Base-by-base conservation (phyloP, 2,329 filamentous ascomycete species). In the Seiridium unicorne region DNA sequence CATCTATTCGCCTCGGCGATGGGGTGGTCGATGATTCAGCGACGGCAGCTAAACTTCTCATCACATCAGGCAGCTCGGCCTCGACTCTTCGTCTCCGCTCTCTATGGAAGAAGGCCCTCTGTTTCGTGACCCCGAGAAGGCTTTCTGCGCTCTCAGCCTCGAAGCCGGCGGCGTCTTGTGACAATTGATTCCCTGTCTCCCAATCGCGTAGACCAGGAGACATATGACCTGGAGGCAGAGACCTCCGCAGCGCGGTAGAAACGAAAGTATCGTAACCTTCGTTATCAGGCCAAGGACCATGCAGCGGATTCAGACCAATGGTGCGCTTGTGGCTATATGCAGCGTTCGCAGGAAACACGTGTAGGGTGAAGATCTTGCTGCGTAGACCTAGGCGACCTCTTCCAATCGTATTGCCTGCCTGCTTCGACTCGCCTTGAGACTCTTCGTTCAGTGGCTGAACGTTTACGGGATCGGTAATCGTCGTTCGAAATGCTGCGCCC, bases 141-240 rank as follows among this genome's bases (percentile, higher is more conserved):
- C 47, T 48, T 34, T 71, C 66, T 10, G 57, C 55, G 1, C 63
- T 63, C 44, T 67, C 62, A 1, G 67, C 69, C 13, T 66, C 64
- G 38, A 67, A 66, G 35, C 61, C 65, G 4, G 59, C 62, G 1
- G 63, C 56, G 47, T 68, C 67, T 32, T 58, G 64, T 18, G 60
- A 64, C 18, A 71, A 59, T 59, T 71, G 71, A 44, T 69, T 68
- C 31, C 69, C 69, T 18, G 69, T 69, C 48, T 72, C 66, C 71
- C 71, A 73, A 54, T 73, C 70, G n/a, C 67, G 63, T 10, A 72
- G 61, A 11, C 65, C 67, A 7, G 68, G 66, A 11, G 69, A 66
- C 66, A 73, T 65, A 1, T 61, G 63, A 35, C 68, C 65, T 0
- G 65, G 44, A 1, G 71, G 70, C n/a, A 73, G 40, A 13, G 66